Evolutionary conservation across 208 protist genomes (phyloP).

Genomic region (Trypanosoma grayi): DNA sequence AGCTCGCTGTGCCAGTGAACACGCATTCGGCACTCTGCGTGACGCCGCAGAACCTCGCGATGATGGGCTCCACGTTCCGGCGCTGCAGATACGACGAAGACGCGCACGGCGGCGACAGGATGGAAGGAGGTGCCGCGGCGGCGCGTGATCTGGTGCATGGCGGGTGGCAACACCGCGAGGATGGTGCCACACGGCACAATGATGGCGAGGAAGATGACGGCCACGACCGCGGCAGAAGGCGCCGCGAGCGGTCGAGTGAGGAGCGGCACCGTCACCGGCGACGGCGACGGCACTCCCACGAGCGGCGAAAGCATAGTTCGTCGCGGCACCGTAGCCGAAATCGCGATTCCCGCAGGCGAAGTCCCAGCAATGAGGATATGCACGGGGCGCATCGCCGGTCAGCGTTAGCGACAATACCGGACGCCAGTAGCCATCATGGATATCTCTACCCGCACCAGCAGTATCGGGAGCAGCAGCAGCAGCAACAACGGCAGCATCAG

Average conservation of each 20-base stretch:
- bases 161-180: too few relatives aligned
- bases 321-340: neutral
- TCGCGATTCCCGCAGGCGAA: neutral
- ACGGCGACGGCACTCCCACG: conserved; percentile 10
- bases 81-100: neutral
- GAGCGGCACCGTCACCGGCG: conserved; percentile 1
- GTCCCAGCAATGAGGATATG: neutral
- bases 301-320: neutral
- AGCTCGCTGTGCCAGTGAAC: conserved; percentile 19
- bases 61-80: conserved; percentile 16
- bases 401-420: neutral
- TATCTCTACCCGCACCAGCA: neutral
- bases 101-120: neutral
- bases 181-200: neutral
- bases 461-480: neutral
- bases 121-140: too few relatives aligned
- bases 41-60: conserved; percentile 14
- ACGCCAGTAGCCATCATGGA: neutral
- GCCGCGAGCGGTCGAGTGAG: conserved; percentile 1
- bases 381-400: neutral
- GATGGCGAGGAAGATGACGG: neutral
- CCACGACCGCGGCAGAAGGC: neutral
- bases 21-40: conserved; percentile 15
- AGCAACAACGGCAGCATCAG: conserved; percentile 10
- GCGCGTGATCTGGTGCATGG: too few relatives aligned